Conservation (phyloP, 1,284 basidiomycete genomes). For the Athelia psychrophila region DNA sequence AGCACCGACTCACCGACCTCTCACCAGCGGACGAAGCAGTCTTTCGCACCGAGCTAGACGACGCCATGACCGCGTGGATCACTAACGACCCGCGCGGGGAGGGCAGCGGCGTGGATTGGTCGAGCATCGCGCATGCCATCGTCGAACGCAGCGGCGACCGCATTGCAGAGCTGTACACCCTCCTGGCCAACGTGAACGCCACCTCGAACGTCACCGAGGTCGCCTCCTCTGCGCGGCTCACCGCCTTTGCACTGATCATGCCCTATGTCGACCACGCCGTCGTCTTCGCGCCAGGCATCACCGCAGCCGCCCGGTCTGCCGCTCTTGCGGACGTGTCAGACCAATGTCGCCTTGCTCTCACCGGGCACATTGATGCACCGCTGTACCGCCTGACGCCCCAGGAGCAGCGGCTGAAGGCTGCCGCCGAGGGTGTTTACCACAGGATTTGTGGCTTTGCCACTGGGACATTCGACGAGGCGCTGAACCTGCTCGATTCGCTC, state of each 20-base stretch:
- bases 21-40: not conserved
- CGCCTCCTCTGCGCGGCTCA: not conserved
- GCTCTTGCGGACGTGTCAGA: not conserved
- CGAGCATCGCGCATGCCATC: not conserved
- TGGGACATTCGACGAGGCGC: not conserved
- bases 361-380: not conserved
- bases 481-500: not conserved
- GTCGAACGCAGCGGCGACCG: not conserved
- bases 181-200: conserved; percentile 3
- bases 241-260: not conserved
- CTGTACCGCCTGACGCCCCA: not conserved
- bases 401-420: not conserved
- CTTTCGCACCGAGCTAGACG: not conserved
- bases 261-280: not conserved
- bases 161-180: not conserved
- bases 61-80: not conserved
- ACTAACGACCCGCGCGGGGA: not conserved
- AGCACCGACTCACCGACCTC: not conserved
- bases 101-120: conserved; percentile 1
- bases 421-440: not conserved
- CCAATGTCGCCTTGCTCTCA: not conserved
- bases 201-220: not conserved
- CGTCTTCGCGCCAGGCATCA: not conserved
- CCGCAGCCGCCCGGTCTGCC: not conserved
- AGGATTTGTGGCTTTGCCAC: conserved; percentile 1